Base-by-base conservation (phyloP, 352 stramenopile genomes). In the Globisporangium perplexum region DNA sequence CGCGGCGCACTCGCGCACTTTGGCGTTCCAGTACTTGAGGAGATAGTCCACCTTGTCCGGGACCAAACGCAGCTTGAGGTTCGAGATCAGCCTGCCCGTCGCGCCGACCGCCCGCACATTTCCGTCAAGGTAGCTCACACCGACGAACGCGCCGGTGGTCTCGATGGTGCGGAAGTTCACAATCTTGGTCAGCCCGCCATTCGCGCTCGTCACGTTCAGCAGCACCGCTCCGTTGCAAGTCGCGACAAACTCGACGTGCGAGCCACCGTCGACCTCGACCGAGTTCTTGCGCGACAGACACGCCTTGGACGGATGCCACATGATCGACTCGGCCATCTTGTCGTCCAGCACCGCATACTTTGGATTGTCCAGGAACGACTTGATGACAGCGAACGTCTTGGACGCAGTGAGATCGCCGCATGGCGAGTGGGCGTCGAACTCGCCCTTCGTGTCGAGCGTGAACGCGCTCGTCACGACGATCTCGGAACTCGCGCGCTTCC, bases 201-300 rank as follows among this genome's bases (percentile, higher is more conserved):
- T 55, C 7, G 46, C 64, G 30, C 46, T 55, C 1, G 55, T 50
- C 2, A 56, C 56, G 30, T 62, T 69, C 7, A 72, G 48, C 17
- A 72, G 45, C 23, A 55, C 24, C 3, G 48, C 17, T 0, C 65
- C 44, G 42, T 46, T 52, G 42, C 60, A 72, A 6, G 48, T 54
- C 8, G 59, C 57, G 17, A 54, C 55, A 26, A 72, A 69, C 49
- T 68, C 61, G 17, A 52, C 64, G 26, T 72, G 60, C 15, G 60
- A 56, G n/a, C 60, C 61, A 20, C 64, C 64, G 17, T 72, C 61
- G 38, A 72, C 64, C 53, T 66, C 60, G 23, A 69, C 48, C 11
- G 64, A 51, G 39, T 65, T 59, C 24, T 60, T 55, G 22, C 50
- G 42, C 4, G 51, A 36, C 24, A 68, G 12, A n/a, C 60, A 72